phyloP scores from a whole-genome alignment of 1,284 basidiomycete genomes.

The Lignosus rhinocerotis region DNA sequence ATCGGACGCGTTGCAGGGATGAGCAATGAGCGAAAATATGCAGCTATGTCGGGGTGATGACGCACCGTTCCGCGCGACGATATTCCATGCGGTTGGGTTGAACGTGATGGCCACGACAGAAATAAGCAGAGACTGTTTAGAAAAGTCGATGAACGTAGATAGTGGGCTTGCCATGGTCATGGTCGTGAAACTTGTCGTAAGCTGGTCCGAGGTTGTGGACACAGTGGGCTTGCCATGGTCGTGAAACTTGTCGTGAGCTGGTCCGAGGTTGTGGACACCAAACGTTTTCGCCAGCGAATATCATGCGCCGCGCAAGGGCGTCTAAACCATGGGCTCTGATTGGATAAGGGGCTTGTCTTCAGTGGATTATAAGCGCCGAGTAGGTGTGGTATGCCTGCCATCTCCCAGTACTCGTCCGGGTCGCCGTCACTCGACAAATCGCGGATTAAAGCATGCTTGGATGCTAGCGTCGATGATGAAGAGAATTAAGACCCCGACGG shows the following conservation, averaged over 20 bases:
- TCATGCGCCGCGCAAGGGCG: background rate
- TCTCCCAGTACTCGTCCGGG: no score
- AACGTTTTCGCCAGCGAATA: background rate
- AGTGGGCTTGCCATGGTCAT: slow-evolving; percentile 16
- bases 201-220: background rate
- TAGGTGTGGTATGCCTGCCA: no score
- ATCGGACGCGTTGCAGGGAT: background rate
- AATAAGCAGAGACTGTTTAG: slow-evolving; percentile 65
- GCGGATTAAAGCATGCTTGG: no score
- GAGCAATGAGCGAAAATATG: background rate
- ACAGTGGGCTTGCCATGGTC: background rate
- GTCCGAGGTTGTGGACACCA: no score
- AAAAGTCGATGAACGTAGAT: slow-evolving; percentile 50
- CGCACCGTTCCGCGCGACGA: slow-evolving; percentile 89
- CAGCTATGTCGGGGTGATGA: slow-evolving; percentile 14
- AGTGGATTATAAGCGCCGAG: no score
- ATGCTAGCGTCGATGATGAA: background rate
- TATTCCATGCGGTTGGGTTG: slow-evolving; percentile 96
- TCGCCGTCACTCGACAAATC: no score
- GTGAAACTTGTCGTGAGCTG: background rate
- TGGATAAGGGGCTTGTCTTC: no score
- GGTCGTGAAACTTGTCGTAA: background rate
- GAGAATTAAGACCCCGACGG: background rate
- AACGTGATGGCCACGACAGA: slow-evolving; percentile 72
- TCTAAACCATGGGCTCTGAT: background rate